Evolutionary conservation across 2,329 filamentous ascomycete species (phyloP), one percentile per base, ranked within the genome.

Genomic region (Sclerotinia subarctica): DNA sequence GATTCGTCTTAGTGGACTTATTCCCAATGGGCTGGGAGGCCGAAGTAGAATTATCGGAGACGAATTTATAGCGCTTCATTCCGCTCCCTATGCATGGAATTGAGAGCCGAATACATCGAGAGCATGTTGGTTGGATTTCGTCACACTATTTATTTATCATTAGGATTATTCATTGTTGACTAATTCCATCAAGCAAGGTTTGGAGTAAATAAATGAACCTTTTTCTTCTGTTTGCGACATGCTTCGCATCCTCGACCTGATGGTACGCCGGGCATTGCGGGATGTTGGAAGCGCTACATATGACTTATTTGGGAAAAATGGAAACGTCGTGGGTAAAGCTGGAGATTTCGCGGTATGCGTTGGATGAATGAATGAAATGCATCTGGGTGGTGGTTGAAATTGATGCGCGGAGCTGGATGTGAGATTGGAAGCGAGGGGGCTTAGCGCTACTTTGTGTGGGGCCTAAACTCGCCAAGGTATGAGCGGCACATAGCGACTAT

Each of bases 171-270:
- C 6, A 24, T 35, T 5, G 2, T 5, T 60, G 32, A 35, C 5
- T 35, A 35, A 10, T 6, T 24, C 4, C 6, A 5, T 2, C 3
- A 24, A 8, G n/a, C 1, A 10, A 29, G 26, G 1, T 32, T 24
- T 5, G 1, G 42, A 58, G 77, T 17, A 42, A 29, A 67, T 74
- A 19, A 74, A 67, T 74, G 19, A 74, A 82, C 83, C 80, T 84
- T 85, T 75, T 85, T 85, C 79, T 84, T 85, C 70, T 83, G 81
- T 70, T 79, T 82, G 46, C 82, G 80, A 71, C 83, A 85, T 19
- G 78, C 81, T 67, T 85, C 81, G 70, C 83, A 85, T 46, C 81
- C 83, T 68, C 80, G 80, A 63, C 81, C 80, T 11, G 81, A 81
- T 29, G 83, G 83, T 24, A 85, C 83, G 32, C 83, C 83, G 0